Base-by-base conservation (phyloP, 2,329 filamentous ascomycete species). In the Sphaerostilbella broomeana region DNA sequence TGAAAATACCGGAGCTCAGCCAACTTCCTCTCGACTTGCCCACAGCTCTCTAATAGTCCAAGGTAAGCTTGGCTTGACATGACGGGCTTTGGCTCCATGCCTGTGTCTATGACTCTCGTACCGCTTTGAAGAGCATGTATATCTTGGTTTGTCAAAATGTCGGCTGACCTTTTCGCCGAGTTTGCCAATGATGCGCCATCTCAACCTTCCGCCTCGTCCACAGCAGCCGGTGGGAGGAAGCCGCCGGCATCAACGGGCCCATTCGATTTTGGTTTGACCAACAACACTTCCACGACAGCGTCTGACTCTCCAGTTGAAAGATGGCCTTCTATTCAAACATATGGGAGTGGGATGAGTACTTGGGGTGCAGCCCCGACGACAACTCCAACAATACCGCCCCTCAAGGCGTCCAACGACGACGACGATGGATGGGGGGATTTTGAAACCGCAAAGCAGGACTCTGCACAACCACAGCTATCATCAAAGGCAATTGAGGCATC, bases 351-450 rank as follows among this genome's bases (percentile, higher is more conserved):
- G 13, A 36, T 50, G 32, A 45, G 38, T 32, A 33, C 39, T 18
- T 58, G 52, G 53, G 34, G 42, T 28, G 25, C 21, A 18, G 25
- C 32, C 10, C 20, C 37, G 16, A 22, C 28, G 13, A 46, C 39
- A 39, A 47, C 41, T 19, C 46, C 34, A 33, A 12, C 31, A 13
- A 15, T 30, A 9, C 31, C 22, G 15, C 21, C 24, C 24, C n/a
- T 27, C 13, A 42, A 46, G 35, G 35, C 53, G 24, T 52, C 45
- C 16, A 61, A 64, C 5, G 74, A 73, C 3, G 73, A 79, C 6
- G 77, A 81, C 39, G 77, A 81, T 51, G 75, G 69, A 19, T 84
- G 80, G 73, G 80, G 80, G 1, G 79, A 83, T 40, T 84, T 84
- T 51, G 79, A 83, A 56, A 68, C 72, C 30, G 76, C 75, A 12